A percentile compares a stretch with the other conserved stretches of the same genome.
These are phyloP conservation scores for Aspergillus panamensis DNA, from an alignment of 495 filamentous ascomycete species.

Conservation along the genomic window DNA sequence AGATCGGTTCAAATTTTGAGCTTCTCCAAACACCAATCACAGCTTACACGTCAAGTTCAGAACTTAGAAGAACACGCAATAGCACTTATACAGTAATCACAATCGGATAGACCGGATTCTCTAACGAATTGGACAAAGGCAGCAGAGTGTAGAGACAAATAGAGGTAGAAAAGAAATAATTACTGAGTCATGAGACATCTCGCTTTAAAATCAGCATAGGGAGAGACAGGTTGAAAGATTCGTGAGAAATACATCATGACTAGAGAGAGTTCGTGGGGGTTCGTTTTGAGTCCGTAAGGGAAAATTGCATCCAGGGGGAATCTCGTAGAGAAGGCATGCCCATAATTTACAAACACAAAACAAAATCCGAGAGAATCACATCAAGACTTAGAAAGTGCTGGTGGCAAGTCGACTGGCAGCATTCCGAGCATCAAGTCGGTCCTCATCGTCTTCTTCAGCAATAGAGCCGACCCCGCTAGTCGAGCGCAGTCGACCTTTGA, in stretches of 20 bases:
- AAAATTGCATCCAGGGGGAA: slow-evolving; percentile 22
- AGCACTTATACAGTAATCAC: neutral
- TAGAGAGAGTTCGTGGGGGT: neutral
- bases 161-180: neutral
- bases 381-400: slow-evolving; percentile 72
- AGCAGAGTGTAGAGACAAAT: neutral
- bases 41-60: too few species aligned
- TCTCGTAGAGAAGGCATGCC: slow-evolving; percentile 25
- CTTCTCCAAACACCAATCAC: too few species aligned
- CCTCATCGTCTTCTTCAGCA: slow-evolving; percentile 86
- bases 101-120: neutral
- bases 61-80: too few species aligned
- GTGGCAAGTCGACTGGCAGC: slow-evolving; percentile 89
- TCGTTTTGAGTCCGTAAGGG: neutral
- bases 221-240: neutral
- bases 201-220: slow-evolving; percentile 4
- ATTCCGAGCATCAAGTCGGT: slow-evolving; percentile 90
- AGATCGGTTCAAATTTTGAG: too few species aligned
- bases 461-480: slow-evolving; percentile 56
- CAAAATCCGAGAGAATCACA: neutral
- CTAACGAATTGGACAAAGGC: neutral
- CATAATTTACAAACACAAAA: slow-evolving; percentile 25
- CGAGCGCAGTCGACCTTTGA: slow-evolving; percentile 56
- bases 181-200: slow-evolving; percentile 1
- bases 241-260: neutral